phyloP scores from a whole-genome alignment of 139 green algal genomes.

The Chlamydomonas incerta region DNA sequence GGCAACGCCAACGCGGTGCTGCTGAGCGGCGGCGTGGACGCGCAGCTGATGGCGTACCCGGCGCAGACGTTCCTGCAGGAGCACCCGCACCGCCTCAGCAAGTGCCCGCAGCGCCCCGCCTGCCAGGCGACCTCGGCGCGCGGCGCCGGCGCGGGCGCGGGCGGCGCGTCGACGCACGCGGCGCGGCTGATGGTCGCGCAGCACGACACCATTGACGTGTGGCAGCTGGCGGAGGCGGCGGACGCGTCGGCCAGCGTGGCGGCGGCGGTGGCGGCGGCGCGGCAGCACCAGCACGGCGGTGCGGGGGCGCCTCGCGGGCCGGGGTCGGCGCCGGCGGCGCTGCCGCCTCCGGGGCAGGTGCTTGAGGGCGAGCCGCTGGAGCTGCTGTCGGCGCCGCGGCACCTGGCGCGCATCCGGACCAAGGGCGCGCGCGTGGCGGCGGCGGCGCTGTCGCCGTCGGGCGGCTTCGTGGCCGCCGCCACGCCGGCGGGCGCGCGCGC shows the following conservation, averaged over 20 bases:
- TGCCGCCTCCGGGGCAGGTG: not conserved
- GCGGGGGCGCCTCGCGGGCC: not conserved
- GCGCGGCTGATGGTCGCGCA: constrained; percentile 14
- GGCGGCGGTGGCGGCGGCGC: too few relatives aligned
- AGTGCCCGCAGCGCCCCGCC: constrained; percentile 75
- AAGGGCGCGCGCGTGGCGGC: constrained; percentile 53
- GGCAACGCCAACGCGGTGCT: constrained; percentile 58
- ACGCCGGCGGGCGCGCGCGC: constrained; percentile 53
- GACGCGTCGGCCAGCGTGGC: not conserved
- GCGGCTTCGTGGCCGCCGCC: constrained; percentile 69
- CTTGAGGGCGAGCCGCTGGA: constrained; percentile 59
- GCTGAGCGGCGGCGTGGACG: constrained; percentile 79
- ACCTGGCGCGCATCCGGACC: constrained; percentile 64
- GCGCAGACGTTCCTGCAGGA: constrained; percentile 53
- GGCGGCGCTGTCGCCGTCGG: constrained; percentile 78
- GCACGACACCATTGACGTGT: constrained; percentile 49
- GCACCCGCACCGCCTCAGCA: constrained; percentile 70
- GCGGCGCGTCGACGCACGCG: not conserved
- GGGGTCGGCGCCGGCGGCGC: too few relatives aligned
- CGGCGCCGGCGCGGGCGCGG: not conserved
- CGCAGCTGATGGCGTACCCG: constrained; percentile 59
- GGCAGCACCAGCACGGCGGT: too few relatives aligned
- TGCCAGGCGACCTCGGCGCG: constrained; percentile 41
- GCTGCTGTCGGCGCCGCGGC: constrained; percentile 53
- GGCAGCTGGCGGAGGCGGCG: constrained; percentile 29